A percentile compares a stretch with the other conserved stretches of the same genome.
Conservation (phyloP, 202 grass and related monocot species). For the Bolboschoenoplectus hybrid region DNA sequence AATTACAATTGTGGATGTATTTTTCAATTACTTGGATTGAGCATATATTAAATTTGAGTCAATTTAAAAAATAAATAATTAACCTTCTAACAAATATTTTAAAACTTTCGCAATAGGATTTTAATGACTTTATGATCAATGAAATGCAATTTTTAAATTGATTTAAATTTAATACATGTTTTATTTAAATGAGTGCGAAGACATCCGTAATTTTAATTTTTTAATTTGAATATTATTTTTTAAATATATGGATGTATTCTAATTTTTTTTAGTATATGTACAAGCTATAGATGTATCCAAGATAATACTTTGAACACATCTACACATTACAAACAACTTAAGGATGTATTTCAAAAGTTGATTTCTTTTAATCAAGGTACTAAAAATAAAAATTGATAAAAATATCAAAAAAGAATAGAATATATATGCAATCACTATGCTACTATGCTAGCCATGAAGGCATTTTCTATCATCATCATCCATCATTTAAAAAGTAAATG, state of each 20-base stretch:
- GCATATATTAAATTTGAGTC: no score
- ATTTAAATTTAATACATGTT: no score
- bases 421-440: not conserved
- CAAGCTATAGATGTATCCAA: not conserved
- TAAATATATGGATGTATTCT: not conserved
- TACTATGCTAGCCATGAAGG: not conserved
- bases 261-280: not conserved
- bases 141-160: no score
- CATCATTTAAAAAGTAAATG: slow-evolving; percentile 24
- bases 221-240: no score
- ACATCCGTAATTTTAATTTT: no score
- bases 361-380: not conserved
- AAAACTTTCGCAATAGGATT: no score
- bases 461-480: slow-evolving; percentile 31
- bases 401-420: not conserved
- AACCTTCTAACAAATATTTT: no score
- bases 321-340: not conserved
- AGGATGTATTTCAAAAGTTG: not conserved
- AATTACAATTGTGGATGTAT: no score
- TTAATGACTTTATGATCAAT: no score
- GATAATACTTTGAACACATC: not conserved
- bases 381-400: not conserved
- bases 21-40: no score
- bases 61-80: no score
- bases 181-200: no score